Evolutionary conservation across 208 protist species (phyloP).

Genomic region (Leishmania guyanensis): DNA sequence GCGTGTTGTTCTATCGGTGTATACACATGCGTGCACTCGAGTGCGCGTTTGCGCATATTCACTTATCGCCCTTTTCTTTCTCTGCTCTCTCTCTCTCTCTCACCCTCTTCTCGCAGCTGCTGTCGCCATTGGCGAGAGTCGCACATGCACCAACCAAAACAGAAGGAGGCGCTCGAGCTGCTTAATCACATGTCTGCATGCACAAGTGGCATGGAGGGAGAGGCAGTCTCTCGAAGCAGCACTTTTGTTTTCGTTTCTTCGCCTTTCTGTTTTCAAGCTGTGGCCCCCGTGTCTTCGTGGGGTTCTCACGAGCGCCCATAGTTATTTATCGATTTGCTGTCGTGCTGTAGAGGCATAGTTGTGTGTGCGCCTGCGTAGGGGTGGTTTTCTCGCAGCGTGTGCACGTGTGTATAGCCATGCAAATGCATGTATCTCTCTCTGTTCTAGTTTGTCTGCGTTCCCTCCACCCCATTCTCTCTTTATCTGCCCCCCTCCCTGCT

Average conservation of each 20-base stretch:
- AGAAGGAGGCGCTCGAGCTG: not conserved
- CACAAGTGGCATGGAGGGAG: not conserved
- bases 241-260: not conserved
- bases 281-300: not conserved
- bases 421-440: not conserved
- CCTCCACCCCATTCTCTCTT: not conserved
- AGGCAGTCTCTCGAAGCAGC: not conserved
- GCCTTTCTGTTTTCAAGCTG: not conserved
- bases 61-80: conserved; percentile 1
- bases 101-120: not conserved
- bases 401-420: not conserved
- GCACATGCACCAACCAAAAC: not conserved
- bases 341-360: not conserved
- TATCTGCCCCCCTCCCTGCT: not conserved
- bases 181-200: not conserved
- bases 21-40: not conserved
- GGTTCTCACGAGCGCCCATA: not conserved
- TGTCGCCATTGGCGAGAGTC: not conserved
- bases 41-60: not conserved
- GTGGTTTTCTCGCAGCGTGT: not conserved
- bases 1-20: not conserved
- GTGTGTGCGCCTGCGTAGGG: not conserved
- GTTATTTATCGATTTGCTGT: not conserved
- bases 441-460: not conserved
- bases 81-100: not conserved